phyloP scores from a whole-genome alignment of 495 filamentous ascomycete species.

The Podospora pseudoanserina region DNA sequence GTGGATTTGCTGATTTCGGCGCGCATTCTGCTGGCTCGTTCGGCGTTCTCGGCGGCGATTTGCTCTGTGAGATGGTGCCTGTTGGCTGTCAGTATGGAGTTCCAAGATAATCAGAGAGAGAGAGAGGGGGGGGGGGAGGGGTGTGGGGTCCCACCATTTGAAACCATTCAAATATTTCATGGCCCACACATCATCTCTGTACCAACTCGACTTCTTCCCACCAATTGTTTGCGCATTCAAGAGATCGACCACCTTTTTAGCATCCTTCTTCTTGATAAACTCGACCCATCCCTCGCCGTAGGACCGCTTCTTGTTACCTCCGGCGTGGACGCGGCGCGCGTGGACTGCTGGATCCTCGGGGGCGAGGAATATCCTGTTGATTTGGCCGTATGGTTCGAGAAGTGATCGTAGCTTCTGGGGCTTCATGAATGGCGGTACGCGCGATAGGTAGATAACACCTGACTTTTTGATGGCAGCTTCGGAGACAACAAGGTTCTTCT shows the following conservation, averaged over 20 bases:
- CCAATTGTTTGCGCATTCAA: conserved; percentile 80
- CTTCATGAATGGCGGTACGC: conserved; percentile 92
- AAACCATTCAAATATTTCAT: conserved; percentile 75
- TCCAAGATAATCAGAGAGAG: neutral
- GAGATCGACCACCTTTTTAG: conserved; percentile 78
- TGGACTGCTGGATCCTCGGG: conserved; percentile 68
- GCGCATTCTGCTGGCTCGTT: conserved; percentile 72
- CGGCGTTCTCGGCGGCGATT: conserved; percentile 75
- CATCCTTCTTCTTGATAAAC: conserved; percentile 60
- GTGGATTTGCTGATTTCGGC: conserved; percentile 74
- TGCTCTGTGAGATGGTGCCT: conserved; percentile 57
- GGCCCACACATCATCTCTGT: conserved; percentile 90
- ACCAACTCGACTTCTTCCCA: conserved; percentile 83
- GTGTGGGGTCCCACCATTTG: conserved; percentile 53
- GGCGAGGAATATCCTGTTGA: conserved; percentile 82
- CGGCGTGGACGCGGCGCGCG: conserved; percentile 54
- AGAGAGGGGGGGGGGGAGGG: neutral
- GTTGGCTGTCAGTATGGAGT: neutral
- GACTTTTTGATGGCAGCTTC: conserved; percentile 58
- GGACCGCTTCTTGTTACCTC: conserved; percentile 83
- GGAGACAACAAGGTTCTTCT: conserved; percentile 57
- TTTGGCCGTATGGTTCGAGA: conserved; percentile 70
- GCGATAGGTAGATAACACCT: conserved; percentile 84
- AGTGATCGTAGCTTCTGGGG: conserved; percentile 74
- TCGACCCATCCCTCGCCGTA: conserved; percentile 96